These are phyloP conservation scores for Paraglomus brasilianum DNA, from an alignment of 192 early-diverging fungal genomes.

Conservation along the genomic window DNA sequence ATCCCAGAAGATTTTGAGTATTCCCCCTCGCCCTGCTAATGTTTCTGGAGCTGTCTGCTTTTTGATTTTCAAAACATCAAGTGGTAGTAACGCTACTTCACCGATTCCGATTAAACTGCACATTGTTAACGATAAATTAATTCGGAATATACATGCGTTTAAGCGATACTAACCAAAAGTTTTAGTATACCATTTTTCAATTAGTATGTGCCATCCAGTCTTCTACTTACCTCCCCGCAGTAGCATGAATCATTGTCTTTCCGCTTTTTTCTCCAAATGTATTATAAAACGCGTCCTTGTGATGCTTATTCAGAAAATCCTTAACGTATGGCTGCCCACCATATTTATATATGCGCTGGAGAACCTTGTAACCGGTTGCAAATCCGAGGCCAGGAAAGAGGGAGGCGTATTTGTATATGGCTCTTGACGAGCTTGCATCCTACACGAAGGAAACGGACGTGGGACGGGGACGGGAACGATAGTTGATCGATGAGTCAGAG, in stretches of 20 bases:
- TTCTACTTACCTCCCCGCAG: slow-evolving; percentile 74
- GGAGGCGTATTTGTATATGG: slow-evolving; percentile 83
- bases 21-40: slow-evolving; percentile 78
- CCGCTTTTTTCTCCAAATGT: slow-evolving; percentile 92
- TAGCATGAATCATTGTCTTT: slow-evolving; percentile 97
- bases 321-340: slow-evolving; percentile 96
- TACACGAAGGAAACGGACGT: slow-evolving; percentile 26
- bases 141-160: background rate
- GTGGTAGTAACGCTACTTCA: slow-evolving; percentile 92
- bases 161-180: no score
- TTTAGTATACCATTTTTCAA: no score
- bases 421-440: slow-evolving; percentile 74
- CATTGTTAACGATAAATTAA: slow-evolving; percentile 19
- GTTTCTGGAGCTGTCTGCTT: slow-evolving; percentile 90
- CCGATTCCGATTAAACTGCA: slow-evolving; percentile 93
- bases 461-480: no score
- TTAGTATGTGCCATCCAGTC: no score
- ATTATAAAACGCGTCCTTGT: slow-evolving; percentile 70
- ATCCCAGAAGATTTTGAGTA: slow-evolving; percentile 73
- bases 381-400: slow-evolving; percentile 97
- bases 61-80: slow-evolving; percentile 99
- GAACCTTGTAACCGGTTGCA: slow-evolving; percentile 97
- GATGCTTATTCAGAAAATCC: slow-evolving; percentile 85
- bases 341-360: slow-evolving; percentile 98
- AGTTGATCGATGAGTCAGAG: background rate